Percentiles rank a stretch among this genome's conserved stretches.
phyloP scores from a whole-genome alignment of 2,329 filamentous ascomycete genomes.

The Xylaria hypoxylon region DNA sequence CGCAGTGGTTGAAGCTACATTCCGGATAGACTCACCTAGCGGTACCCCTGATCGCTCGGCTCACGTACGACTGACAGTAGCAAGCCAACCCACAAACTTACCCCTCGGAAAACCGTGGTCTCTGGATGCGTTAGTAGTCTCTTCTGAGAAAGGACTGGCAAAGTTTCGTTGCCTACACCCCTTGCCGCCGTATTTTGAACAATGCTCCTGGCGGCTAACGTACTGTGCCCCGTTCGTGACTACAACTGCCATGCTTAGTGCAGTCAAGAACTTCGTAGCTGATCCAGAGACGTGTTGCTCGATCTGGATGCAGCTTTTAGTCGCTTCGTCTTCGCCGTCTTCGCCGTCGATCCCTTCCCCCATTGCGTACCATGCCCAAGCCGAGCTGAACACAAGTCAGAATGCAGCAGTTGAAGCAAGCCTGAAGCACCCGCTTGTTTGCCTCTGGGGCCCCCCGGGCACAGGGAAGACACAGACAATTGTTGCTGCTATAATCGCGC shows the following conservation, averaged over 20 bases:
- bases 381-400: conserved; percentile 21
- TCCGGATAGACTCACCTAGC: conserved; percentile 22
- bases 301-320: conserved; percentile 25
- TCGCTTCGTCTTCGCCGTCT: background rate
- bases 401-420: conserved; percentile 25
- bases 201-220: conserved; percentile 26
- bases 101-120: conserved; percentile 11
- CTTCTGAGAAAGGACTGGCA: conserved; percentile 26
- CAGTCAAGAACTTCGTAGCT: conserved; percentile 18
- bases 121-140: conserved; percentile 18
- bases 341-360: background rate
- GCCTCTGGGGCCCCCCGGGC: conserved; percentile 26
- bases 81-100: conserved; percentile 14
- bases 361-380: background rate
- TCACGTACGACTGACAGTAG: conserved; percentile 23
- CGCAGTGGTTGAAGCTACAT: conserved; percentile 17
- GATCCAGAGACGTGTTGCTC: conserved; percentile 14
- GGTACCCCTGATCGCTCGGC: conserved; percentile 19
- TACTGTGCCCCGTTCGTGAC: conserved; percentile 25
- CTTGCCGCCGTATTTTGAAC: conserved; percentile 24
- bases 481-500: conserved; percentile 24
- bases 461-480: conserved; percentile 30
- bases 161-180: conserved; percentile 26
- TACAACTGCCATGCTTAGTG: conserved; percentile 7
- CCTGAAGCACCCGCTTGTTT: conserved; percentile 20